Evolutionary conservation across 129 eudicot genomes (phyloP).

Genomic region (Escallonia rubra): DNA sequence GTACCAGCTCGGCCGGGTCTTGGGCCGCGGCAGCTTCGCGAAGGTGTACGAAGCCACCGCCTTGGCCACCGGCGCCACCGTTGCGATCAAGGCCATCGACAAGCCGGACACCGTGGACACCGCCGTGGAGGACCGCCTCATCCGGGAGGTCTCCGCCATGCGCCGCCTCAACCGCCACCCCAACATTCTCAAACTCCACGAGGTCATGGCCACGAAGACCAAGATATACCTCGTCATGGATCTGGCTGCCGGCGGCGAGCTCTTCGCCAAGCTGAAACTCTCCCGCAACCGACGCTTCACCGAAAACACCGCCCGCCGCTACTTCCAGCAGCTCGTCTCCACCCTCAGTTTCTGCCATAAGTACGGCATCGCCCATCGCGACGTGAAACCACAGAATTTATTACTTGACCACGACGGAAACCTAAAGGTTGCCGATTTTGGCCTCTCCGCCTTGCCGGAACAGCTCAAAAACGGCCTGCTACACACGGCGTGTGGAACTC

Average conservation of each 20-base stretch:
- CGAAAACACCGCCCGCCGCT: conserved; percentile 48
- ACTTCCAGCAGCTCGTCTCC: conserved; percentile 66
- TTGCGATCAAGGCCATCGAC: conserved; percentile 63
- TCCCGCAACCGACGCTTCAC: conserved; percentile 39
- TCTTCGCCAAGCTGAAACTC: conserved; percentile 33
- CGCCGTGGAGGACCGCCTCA: conserved; percentile 51
- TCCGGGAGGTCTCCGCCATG: conserved; percentile 85
- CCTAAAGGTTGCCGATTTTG: conserved; percentile 74
- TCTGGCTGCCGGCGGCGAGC: conserved; percentile 71
- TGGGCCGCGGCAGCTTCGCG: conserved; percentile 85
- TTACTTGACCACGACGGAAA: conserved; percentile 49
- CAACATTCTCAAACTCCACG: conserved; percentile 65
- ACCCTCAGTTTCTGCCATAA: conserved; percentile 69
- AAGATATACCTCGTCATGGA: conserved; percentile 85
- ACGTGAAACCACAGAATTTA: conserved; percentile 82
- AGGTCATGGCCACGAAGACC: conserved; percentile 73
- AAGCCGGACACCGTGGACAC: conserved; percentile 37
- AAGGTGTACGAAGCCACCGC: conserved; percentile 64
- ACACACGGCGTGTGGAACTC: conserved; percentile 86
- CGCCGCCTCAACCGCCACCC: conserved; percentile 69
- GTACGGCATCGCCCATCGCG: conserved; percentile 81
- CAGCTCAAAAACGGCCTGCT: conserved; percentile 40
- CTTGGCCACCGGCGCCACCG: conserved; percentile 30
- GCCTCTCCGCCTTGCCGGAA: conserved; percentile 76
- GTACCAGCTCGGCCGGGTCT: conserved; percentile 57